Evolutionary conservation across 441 rosid species (phyloP), one percentile per base, ranked within the genome.

Genomic region (Manihot esculenta): DNA sequence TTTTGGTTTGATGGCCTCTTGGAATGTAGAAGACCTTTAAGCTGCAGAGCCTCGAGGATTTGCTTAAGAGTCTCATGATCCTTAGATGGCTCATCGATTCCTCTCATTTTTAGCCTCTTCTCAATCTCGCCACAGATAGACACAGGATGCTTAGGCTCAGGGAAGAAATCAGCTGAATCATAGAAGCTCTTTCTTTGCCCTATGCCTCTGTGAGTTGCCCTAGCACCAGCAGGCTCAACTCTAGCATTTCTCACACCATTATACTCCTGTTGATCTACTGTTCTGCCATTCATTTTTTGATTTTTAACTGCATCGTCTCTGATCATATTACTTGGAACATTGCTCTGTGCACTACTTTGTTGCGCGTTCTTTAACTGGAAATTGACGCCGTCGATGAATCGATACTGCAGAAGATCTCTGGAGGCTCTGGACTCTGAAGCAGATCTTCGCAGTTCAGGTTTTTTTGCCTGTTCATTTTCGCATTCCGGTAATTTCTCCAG

Each of bases 1-100:
- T 51, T 49, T 54, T 73, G 85, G 53, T 33, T 72, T 18, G 82
- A 54, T 15, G 75, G 72, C 56, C 72, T 82, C 47, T 75, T 83
- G 26, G 89, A 77, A 77, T 89, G 98, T 51, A 94, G 71, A 23
- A 94, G 91, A 54, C 99, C 99, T 82, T 92, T 94, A 33, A 92
- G 97, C 70, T 87, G 96, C 67, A 83, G 78, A 75, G 97, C 97
- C 74, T 90, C 94, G 17, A 92, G 94, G 78, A 94, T 85, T 60
- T 90, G 98, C 78, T 92, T 89, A 10, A 87, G 87, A 27, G 89
- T 89, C 64, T 94, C 98, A 12, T 90, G 92, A 89, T 94, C 97
- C 77, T 76, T 87, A 0, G 93, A 74, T 7, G 91, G 90, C 79
- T 86, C 88, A 13, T 89, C 88, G 83, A 89, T 82, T 71, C 93